Base-by-base conservation (phyloP, 257 asterid species). In the Capsicum pubescens region DNA sequence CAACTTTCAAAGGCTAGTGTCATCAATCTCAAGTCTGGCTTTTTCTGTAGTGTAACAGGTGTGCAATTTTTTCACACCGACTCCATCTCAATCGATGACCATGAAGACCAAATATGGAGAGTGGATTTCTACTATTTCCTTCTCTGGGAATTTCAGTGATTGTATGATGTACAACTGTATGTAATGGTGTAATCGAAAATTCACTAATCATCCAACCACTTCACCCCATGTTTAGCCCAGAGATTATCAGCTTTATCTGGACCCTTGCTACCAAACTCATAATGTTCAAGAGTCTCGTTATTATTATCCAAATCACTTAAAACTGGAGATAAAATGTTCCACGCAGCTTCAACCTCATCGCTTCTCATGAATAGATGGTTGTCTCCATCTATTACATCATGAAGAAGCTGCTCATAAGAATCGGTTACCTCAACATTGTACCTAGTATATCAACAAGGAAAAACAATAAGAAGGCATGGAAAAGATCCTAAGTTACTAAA, bases 281-380 rank as follows among this genome's bases (percentile, higher is more conserved):
- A 89, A 15, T 16, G 54, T 76, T 90, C 92, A 13, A 77, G 21
- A 63, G 76, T 83, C 58, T 85, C 54, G 16, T 84, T 89, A 39
- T 80, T 82, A 55, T 84, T 82, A 78, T 83, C 86, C 86, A 90
- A 78, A 87, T 85, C 92, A 17, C 86, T 61, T 84, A 90, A 81
- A 56, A 90, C 88, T 16, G 90, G 90, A 61, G 90, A 88, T 66
- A 89, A 84, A 42, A 89, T 83, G 71, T 78, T 87, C 92, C 92
- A 88, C 26, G 90, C 89, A 72, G 93, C 88, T 5, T 79, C 84
- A 9, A 91, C 92, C 89, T 91, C 93, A 35, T 91, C 92, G 1
- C 91, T 89, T 82, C 93, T 87, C 93, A 91, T 89, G 84, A 89
- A 89, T 58, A 89, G 80, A 81, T 91, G 92, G 85, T 88, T 91